Conservation (phyloP, 148 eudicot species). For the Hydrangea macrophylla region DNA sequence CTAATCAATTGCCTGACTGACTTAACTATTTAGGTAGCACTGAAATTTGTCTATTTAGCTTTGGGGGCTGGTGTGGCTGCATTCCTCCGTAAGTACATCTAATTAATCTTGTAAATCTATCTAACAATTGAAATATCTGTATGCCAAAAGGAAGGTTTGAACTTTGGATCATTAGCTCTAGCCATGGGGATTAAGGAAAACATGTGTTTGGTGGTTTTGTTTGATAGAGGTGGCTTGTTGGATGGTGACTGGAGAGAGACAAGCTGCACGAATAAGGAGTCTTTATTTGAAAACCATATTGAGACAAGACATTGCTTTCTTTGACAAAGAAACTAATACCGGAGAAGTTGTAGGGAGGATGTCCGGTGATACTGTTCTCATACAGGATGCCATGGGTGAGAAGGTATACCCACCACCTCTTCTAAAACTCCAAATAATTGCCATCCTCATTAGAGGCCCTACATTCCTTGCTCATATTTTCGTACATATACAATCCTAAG, state of each 20-base stretch:
- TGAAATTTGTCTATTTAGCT: slow-evolving; percentile 62
- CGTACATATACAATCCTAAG: not conserved
- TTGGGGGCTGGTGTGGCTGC: slow-evolving; percentile 43
- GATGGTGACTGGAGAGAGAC: slow-evolving; percentile 85
- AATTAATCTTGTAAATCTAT: not conserved
- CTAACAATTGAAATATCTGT: not conserved
- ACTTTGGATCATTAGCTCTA: too few relatives aligned
- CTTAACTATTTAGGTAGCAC: slow-evolving; percentile 40
- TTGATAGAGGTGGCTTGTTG: slow-evolving; percentile 68
- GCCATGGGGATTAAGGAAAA: not conserved
- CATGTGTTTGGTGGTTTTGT: not conserved
- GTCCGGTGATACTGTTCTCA: slow-evolving; percentile 79
- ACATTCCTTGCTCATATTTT: not conserved
- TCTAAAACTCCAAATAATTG: not conserved
- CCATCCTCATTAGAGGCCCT: not conserved
- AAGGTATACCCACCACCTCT: slow-evolving; percentile 50
- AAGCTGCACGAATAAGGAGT: slow-evolving; percentile 62
- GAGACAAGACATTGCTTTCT: slow-evolving; percentile 68
- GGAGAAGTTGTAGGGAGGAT: slow-evolving; percentile 86
- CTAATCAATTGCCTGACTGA: not conserved
- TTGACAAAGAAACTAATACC: slow-evolving; percentile 71
- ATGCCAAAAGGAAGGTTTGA: not conserved
- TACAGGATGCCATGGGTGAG: slow-evolving; percentile 84
- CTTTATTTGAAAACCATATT: slow-evolving; percentile 64
- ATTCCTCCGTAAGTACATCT: slow-evolving; percentile 55